These are phyloP conservation scores for Hyphodiscus sp. DNA, from an alignment of 2,329 filamentous ascomycete genomes.

Conservation along the genomic window DNA sequence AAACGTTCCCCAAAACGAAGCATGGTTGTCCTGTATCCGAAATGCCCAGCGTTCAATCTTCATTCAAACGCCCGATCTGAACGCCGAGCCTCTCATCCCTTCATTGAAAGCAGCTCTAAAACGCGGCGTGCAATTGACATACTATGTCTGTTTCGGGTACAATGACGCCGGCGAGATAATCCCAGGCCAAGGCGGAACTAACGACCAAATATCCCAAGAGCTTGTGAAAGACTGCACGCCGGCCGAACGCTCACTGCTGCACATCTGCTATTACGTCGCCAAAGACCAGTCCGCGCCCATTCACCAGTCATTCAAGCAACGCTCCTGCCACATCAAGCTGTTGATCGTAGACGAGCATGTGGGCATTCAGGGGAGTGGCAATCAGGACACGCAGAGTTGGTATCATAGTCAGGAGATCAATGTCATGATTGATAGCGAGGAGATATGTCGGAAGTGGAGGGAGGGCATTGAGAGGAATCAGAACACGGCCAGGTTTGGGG, in stretches of 20 bases:
- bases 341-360: constrained; percentile 65
- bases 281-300: constrained; percentile 67
- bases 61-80: constrained; percentile 73
- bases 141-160: constrained; percentile 72
- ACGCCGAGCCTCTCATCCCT: constrained; percentile 60
- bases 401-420: constrained; percentile 75
- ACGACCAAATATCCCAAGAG: constrained; percentile 60
- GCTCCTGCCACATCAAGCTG: constrained; percentile 71
- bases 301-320: constrained; percentile 55
- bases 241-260: constrained; percentile 42
- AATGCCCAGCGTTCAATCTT: constrained; percentile 61
- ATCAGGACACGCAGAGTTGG: constrained; percentile 77
- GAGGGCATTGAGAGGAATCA: constrained; percentile 58
- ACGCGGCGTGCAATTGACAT: constrained; percentile 60
- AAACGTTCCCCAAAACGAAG: constrained; percentile 67
- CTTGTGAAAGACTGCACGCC: constrained; percentile 50
- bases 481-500: constrained; percentile 56
- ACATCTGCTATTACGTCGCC: constrained; percentile 64
- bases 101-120: constrained; percentile 59
- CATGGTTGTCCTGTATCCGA: constrained; percentile 63
- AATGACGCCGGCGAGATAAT: constrained; percentile 71
- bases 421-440: constrained; percentile 60
- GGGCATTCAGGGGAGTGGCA: constrained; percentile 68
- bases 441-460: constrained; percentile 57
- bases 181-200: constrained; percentile 68